Evolutionary conservation across 306 rosid species (phyloP), one percentile per base, ranked within the genome.

Genomic region (Trifolium repens): DNA sequence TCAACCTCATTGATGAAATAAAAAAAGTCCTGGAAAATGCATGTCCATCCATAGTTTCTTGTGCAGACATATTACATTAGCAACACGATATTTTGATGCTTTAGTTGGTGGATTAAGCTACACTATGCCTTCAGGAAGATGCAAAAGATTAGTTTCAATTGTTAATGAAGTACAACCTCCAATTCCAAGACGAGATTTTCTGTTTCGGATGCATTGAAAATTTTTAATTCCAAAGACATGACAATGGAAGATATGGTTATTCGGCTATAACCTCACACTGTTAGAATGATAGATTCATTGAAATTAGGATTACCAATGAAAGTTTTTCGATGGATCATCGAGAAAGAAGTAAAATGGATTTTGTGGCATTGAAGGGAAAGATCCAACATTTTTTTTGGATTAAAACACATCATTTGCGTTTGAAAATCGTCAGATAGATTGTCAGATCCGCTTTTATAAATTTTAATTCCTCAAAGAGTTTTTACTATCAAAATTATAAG

Each of bases 311-410:
- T 14, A 73, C 37, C 14, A 73, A 58, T 1, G 87, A 88, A 53
- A 14, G 17, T 49, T 74, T 86, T 7, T 12, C 74, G 0, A 85
- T 90, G 88, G 90, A 87, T 13, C 65, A 76, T 7, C 14, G 72
- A 73, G 75, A 27, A 5, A 83, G 5, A 69, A 39, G 49, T 59
- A 88, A 53, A 46, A 0, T 0, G 27, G 1, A 7, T 4, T 43
- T 0, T 88, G 89, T 10, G 66, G 50, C 6, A 35, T 40, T 0
- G 27, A 10, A 0, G 6, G 3, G 1, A 55, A 10, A 0, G 7
- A 80, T 5, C 70, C n/a, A n/a, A n/a, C n/a, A n/a, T n/a, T n/a
- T 83, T 82, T 87, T 63, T 79, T 88, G 89, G 96, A 90, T 67
- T 91, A 87, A 1, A 78, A 60, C 9, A 83, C 93, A 0, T 17